Evolutionary conservation across 1,284 basidiomycete species (phyloP).

Genomic region (Volvariella volvacea): DNA sequence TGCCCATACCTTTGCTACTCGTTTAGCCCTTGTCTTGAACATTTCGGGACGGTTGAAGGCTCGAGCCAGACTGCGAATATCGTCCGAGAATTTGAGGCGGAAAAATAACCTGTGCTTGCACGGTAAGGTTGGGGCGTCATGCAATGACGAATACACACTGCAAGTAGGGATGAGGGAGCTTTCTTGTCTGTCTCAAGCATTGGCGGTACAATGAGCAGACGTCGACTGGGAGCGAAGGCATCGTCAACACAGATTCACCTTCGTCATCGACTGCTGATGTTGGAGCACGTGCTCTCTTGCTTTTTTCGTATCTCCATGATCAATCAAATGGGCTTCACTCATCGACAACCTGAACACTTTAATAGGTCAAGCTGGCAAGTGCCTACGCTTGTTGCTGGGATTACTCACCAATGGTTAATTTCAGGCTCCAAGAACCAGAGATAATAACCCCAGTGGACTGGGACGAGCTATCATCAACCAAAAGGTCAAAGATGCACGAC

Average conservation of each 20-base stretch:
- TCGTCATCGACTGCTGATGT: no score
- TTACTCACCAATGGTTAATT: no score
- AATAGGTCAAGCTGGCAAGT: no score
- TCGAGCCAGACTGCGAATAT: slow-evolving; percentile 36
- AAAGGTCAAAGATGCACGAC: slow-evolving; percentile 75
- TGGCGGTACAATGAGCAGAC: slow-evolving; percentile 43
- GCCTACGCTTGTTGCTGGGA: no score
- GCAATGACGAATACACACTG: slow-evolving; percentile 30
- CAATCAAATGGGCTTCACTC: no score
- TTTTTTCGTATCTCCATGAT: no score
- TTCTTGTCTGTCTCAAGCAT: slow-evolving; percentile 44
- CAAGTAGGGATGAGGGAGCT: slow-evolving; percentile 53
- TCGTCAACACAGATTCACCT: no score
- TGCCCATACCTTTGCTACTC: slow-evolving; percentile 39
- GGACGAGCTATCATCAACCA: slow-evolving; percentile 90
- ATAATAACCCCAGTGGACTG: slow-evolving; percentile 70
- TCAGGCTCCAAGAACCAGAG: slow-evolving; percentile 43
- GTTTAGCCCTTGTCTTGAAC: slow-evolving; percentile 36
- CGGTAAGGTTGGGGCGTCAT: slow-evolving; percentile 9
- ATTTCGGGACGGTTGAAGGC: slow-evolving; percentile 21
- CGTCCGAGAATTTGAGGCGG: slow-evolving; percentile 52
- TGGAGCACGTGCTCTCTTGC: no score
- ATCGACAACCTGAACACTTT: no score
- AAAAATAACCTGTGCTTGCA: slow-evolving; percentile 51
- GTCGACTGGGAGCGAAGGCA: not conserved